Conservation (phyloP, 345 rosid species). For the Aquilaria yunnanensis region DNA sequence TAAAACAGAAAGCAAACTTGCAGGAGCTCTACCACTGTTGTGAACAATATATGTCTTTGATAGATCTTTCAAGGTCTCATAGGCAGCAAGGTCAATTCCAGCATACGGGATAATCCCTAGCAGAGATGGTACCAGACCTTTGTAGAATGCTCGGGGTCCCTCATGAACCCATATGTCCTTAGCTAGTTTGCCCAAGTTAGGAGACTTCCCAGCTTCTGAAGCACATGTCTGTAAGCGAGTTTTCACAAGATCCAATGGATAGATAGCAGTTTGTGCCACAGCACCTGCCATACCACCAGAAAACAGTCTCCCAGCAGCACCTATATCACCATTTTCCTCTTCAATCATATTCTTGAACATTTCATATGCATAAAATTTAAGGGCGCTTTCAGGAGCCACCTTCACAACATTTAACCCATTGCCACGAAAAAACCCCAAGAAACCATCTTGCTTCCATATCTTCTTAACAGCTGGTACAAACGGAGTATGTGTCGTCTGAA, state of each 20-base stretch:
- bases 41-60: constrained; percentile 63
- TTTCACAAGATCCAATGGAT: constrained; percentile 95
- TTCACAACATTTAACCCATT: constrained; percentile 85
- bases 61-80: constrained; percentile 85
- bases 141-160: constrained; percentile 93
- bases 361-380: constrained; percentile 85
- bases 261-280: constrained; percentile 82
- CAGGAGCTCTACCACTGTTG: constrained; percentile 48
- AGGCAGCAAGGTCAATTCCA: constrained; percentile 94
- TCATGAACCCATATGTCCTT: constrained; percentile 82
- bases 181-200: constrained; percentile 52
- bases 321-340: constrained; percentile 40
- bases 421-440: constrained; percentile 85
- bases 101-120: constrained; percentile 93
- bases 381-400: constrained; percentile 98
- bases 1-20: constrained; percentile 2
- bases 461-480: constrained; percentile 63
- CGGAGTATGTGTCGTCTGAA: constrained; percentile 53
- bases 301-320: constrained; percentile 72
- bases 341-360: constrained; percentile 53
- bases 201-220: constrained; percentile 65
- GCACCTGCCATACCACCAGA: constrained; percentile 98
- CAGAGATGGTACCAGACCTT: constrained; percentile 87
- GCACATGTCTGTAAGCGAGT: constrained; percentile 82
- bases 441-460: constrained; percentile 72